phyloP scores from a whole-genome alignment of 352 stramenopile genomes.

The Globisporangium echinulatum region DNA sequence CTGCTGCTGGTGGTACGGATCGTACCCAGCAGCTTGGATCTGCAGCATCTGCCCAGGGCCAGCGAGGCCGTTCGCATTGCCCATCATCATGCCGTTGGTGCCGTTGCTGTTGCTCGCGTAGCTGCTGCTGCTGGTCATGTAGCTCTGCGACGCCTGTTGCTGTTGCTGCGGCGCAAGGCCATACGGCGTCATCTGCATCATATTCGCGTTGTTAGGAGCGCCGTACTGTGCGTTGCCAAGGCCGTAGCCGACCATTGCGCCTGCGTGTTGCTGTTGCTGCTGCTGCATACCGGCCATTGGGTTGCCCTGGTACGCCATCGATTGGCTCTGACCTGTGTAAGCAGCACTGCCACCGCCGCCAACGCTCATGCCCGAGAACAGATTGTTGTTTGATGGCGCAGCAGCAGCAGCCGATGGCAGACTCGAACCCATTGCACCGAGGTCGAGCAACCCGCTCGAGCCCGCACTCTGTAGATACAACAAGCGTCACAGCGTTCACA shows the following conservation, averaged over 20 bases:
- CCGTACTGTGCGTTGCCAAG: conserved; percentile 29
- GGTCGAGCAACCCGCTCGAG: conserved; percentile 31
- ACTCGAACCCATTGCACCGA: conserved; percentile 33
- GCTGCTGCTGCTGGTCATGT: conserved; percentile 28
- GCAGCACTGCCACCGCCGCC: conserved; percentile 16
- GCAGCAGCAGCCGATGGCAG: conserved; percentile 19
- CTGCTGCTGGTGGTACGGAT: conserved; percentile 45
- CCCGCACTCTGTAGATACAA: neutral
- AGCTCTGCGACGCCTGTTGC: conserved; percentile 34
- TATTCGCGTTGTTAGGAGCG: conserved; percentile 31
- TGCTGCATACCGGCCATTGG: conserved; percentile 1
- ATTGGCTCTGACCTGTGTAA: conserved; percentile 31
- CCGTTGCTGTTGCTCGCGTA: conserved; percentile 20
- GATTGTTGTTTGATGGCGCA: conserved; percentile 20
- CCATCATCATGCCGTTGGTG: conserved; percentile 18
- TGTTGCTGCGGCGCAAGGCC: conserved; percentile 28
- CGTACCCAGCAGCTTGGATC: conserved; percentile 52
- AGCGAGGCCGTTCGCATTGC: conserved; percentile 29
- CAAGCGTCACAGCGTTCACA: too few species aligned
- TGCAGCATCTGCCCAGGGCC: conserved; percentile 63
- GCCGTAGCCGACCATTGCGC: conserved; percentile 20
- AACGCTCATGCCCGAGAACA: conserved; percentile 71
- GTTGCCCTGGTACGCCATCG: conserved; percentile 22
- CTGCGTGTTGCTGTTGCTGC: conserved; percentile 1
- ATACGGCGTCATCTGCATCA: conserved; percentile 80